phyloP scores from a whole-genome alignment of 1,284 basidiomycete species.

The Butyriboletus appendiculatus region DNA sequence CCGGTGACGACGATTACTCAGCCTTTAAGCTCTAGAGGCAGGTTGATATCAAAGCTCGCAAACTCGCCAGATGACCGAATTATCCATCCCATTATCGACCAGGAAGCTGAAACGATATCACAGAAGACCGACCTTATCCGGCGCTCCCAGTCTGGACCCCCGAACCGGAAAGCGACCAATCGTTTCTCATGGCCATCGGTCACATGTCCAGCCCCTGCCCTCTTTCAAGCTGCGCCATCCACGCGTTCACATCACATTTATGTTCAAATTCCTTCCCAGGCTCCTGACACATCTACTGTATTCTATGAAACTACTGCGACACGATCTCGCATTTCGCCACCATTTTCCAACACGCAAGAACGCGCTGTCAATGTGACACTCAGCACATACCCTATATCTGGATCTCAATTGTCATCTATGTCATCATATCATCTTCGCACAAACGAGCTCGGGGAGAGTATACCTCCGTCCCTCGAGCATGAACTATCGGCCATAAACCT shows the following conservation, averaged over 20 bases:
- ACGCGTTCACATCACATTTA: constrained; percentile 35
- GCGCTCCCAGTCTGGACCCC: constrained; percentile 44
- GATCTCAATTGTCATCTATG: constrained; percentile 43
- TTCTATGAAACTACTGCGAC: constrained; percentile 55
- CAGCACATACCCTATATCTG: constrained; percentile 43
- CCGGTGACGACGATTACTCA: constrained; percentile 11
- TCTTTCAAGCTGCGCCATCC: constrained; percentile 45
- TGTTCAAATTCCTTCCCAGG: constrained; percentile 31
- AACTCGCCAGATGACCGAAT: constrained; percentile 6
- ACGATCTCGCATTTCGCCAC: constrained; percentile 27
- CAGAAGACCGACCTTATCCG: constrained; percentile 40
- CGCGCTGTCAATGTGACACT: constrained; percentile 26
- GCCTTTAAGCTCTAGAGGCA: constrained; percentile 25
- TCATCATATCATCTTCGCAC: constrained; percentile 30
- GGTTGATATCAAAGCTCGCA: constrained; percentile 19
- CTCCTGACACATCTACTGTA: constrained; percentile 51
- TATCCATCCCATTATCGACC: constrained; percentile 21
- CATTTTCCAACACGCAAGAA: constrained; percentile 20
- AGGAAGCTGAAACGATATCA: constrained; percentile 25
- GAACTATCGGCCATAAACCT: constrained; percentile 20
- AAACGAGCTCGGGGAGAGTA: constrained; percentile 12
- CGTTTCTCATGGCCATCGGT: constrained; percentile 39
- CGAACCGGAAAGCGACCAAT: constrained; percentile 34
- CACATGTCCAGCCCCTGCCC: constrained; percentile 34
- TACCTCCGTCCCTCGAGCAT: constrained; percentile 22